Evolutionary conservation across 2,329 filamentous ascomycete species (phyloP), one percentile per base, ranked within the genome.

Genomic region (Pezicula radicicola): DNA sequence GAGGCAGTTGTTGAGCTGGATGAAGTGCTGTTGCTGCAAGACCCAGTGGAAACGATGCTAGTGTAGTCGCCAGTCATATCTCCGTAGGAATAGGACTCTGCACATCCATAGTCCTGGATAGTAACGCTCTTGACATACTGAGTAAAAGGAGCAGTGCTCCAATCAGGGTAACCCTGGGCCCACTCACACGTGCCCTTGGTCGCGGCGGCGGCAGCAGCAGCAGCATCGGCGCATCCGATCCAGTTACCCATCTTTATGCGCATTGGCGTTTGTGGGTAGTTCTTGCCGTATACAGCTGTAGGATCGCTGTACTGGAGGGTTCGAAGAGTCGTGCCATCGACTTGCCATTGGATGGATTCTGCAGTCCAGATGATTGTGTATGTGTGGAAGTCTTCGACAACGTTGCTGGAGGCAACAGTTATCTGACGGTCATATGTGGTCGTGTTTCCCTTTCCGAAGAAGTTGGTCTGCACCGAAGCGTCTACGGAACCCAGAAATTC

Each of bases 241-340:
- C 79, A 83, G 57, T 78, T 77, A 47, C 84, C 82, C 46, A 87
- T 71, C 72, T 84, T 84, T 60, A 87, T 66, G 50, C 80, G 78
- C 79, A 85, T 86, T 9, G 87, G 87, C 1, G 84, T 87, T 70
- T 89, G 87, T 2, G 87, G 87, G 70, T 78, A 90, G 66, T 74
- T 76, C 53, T 71, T 69, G 55, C 80, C 81, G 8, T 72, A 72
- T 44, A 78, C 48, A 43, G 76, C 66, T 51, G 78, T 53, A 36
- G 75, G 62, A 56, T 78, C 75, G 40, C 60, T 64, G 59, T 72
- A 77, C 46, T 68, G 69, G 25, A 78, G 71, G 3, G 72, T 76
- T 52, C 80, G 78, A 21, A 77, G 65, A 21, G 70, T 61, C 5
- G 57, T 59, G 52, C 73, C 75, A 61, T 84, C 75, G 50, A 89